Conservation (phyloP, 1,139 yeast species). For the Taphrina wiesneri region DNA sequence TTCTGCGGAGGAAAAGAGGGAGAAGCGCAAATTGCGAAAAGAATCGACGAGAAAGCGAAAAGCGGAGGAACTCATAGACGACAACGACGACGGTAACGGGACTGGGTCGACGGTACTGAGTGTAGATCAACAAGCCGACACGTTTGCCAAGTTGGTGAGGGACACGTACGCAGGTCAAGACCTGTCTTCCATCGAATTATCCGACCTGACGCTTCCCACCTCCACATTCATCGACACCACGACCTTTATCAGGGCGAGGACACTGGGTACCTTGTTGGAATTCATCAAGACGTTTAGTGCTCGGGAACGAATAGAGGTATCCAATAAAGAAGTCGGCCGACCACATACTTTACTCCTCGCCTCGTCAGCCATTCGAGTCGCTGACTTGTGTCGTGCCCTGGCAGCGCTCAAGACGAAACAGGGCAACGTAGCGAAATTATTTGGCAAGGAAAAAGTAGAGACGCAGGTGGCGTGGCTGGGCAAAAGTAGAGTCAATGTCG, state of each 20-base stretch:
- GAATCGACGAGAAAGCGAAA: constrained; percentile 14
- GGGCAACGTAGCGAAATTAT: constrained; percentile 4
- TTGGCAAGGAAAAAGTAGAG: constrained; percentile 21
- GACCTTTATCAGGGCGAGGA: neutral
- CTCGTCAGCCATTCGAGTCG: constrained; percentile 31
- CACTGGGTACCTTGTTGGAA: neutral
- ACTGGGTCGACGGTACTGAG: neutral
- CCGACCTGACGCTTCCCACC: neutral
- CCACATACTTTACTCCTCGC: constrained; percentile 25
- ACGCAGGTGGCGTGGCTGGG: constrained; percentile 5
- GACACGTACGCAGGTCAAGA: neutral
- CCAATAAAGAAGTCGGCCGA: constrained; percentile 17
- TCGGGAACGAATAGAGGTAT: constrained; percentile 11
- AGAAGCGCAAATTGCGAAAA: constrained; percentile 11
- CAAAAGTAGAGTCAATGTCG: constrained; percentile 12
- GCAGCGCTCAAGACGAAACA: neutral
- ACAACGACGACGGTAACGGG: neutral
- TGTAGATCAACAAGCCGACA: constrained; percentile 28
- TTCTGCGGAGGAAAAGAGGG: constrained; percentile 12
- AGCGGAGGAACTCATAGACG: constrained; percentile 5
- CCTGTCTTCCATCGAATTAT: constrained; percentile 10
- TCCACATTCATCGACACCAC: constrained; percentile 8
- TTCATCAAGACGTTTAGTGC: neutral
- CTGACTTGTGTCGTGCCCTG: constrained; percentile 22
- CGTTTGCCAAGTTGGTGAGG: constrained; percentile 3